Conservation (phyloP, 371 early-diverging fungal species). For the Lichtheimia corymbifera region DNA sequence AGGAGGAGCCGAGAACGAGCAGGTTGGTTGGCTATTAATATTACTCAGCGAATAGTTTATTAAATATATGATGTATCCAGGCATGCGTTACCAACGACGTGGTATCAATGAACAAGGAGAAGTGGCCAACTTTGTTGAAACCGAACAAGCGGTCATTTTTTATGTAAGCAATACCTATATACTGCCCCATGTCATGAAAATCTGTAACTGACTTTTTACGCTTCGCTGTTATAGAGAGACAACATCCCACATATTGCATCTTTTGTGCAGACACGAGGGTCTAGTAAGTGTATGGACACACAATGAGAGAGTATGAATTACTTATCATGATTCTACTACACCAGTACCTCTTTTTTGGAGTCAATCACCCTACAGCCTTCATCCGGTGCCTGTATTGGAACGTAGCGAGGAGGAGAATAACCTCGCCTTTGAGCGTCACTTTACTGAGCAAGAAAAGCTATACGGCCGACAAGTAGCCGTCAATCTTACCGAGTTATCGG, state of each 20-base stretch:
- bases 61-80: conserved; percentile 38
- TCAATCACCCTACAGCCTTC: conserved; percentile 69
- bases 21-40: conserved; percentile 24
- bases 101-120: conserved; percentile 66
- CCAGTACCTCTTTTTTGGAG: conserved; percentile 69
- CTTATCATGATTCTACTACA: background rate
- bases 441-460: conserved; percentile 56
- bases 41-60: background rate
- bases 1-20: conserved; percentile 62
- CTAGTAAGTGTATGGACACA: conserved; percentile 37
- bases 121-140: conserved; percentile 76
- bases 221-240: conserved; percentile 32
- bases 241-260: conserved; percentile 56
- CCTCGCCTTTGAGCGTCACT: conserved; percentile 62
- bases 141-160: conserved; percentile 56
- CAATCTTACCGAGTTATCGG: conserved; percentile 69
- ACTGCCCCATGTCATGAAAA: background rate
- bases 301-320: too few relatives aligned
- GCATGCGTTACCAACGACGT: conserved; percentile 66
- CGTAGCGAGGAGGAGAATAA: conserved; percentile 57
- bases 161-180: conserved; percentile 19
- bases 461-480: conserved; percentile 85
- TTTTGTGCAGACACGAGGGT: conserved; percentile 68
- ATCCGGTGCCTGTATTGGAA: conserved; percentile 65
- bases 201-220: background rate